Base-by-base conservation (phyloP, 2,329 filamentous ascomycete genomes). In the Orbilia oligospora region DNA sequence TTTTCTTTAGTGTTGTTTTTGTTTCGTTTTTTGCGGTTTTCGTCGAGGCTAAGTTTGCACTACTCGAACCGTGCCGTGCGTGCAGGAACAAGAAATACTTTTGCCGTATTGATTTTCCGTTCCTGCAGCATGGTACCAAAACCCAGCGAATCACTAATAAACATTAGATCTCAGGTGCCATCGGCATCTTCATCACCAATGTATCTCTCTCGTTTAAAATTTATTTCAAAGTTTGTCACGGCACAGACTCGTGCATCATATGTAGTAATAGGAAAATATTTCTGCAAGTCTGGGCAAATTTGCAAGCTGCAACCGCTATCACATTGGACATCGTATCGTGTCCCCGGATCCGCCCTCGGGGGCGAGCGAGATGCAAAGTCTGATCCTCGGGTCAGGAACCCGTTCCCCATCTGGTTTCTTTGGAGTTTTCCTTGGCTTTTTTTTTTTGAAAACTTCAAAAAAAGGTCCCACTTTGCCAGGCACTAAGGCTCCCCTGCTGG, bases 1-100 rank as follows among this genome's bases (percentile, higher is more conserved):
- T 38, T 30, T 27, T 55, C 38, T 69, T 70, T 69, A 58, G 73
- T 77, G 73, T 77, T 77, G 73, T 77, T 77, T 77, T 77, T 77
- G 73, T 77, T 77, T 77, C 67, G 73, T 77, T 77, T 77, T 77
- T 68, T 20, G 27, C 22, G 27, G 72, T 76, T 76, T 46, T 70
- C 27, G 24, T 53, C 46, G 30, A 22, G 48, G 48, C 61, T 58
- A 44, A 51, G 48, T 51, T 51, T 41, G 65, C 55, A 30, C 49
- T 64, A 46, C 71, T 75, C 27, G 56, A 53, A 41, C 30, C 56
- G 72, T 76, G 72, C 72, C 72, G 65, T 70, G 38, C 33, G 44
- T 77, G 72, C 72, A 77, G 72, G 49, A 66, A 48, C 56, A 38
- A 41, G 18, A 27, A 63, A 56, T 70, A 58, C 46, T 63, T 58